A percentile compares a stretch with the other conserved stretches of the same genome.
These are phyloP conservation scores for Durio zibethinus DNA, from an alignment of 345 rosid genomes.

Conservation along the genomic window DNA sequence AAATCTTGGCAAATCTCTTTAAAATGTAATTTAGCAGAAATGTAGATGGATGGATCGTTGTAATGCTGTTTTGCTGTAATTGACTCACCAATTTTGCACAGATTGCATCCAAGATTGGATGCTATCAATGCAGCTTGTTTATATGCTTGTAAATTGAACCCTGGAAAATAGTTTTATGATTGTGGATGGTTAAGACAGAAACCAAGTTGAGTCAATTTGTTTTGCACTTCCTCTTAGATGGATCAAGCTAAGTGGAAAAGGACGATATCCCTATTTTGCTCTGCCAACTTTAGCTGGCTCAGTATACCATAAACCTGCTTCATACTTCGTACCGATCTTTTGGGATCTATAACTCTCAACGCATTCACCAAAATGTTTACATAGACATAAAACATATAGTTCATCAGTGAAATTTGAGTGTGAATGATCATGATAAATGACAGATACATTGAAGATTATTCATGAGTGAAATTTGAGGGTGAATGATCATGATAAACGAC, in stretches of 20 bases:
- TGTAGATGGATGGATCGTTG: not conserved
- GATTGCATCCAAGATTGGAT: not conserved
- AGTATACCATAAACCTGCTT: not conserved
- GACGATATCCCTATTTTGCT: not conserved
- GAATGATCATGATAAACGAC: not conserved
- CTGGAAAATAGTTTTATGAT: not conserved
- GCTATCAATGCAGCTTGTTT: not conserved
- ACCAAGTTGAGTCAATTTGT: too few species aligned
- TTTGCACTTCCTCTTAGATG: not conserved
- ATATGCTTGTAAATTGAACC: not conserved
- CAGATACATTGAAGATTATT: not conserved
- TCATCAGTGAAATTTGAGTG: not conserved
- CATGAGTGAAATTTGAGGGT: not conserved
- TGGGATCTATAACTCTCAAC: not conserved
- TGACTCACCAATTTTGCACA: not conserved
- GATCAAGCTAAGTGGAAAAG: not conserved
- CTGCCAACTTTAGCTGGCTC: not conserved
- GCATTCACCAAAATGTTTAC: not conserved
- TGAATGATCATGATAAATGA: not conserved
- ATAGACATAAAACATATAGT: not conserved
- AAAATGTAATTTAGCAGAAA: not conserved
- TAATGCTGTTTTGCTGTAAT: not conserved
- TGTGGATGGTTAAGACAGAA: not conserved
- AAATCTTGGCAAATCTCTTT: not conserved
- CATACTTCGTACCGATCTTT: not conserved